Conservation (phyloP, 1,284 basidiomycete species). For the Cystobasidium pallidum region DNA sequence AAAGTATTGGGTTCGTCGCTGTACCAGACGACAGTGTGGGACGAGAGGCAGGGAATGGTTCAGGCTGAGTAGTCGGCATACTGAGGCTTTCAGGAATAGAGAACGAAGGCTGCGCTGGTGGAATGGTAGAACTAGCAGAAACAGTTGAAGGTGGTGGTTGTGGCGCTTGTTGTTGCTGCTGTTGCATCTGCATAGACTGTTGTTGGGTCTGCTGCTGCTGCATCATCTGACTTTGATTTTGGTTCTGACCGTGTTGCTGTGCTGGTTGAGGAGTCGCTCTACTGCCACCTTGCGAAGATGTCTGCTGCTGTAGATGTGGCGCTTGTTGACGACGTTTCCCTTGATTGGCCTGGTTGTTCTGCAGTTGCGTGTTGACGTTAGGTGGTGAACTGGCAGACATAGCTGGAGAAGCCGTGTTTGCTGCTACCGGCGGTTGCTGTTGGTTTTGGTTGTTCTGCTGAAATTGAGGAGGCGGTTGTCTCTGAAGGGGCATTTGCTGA, state of each 20-base stretch:
- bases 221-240: too few species aligned
- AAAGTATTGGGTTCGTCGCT: constrained; percentile 48
- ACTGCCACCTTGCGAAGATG: constrained; percentile 8
- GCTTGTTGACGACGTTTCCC: constrained; percentile 12
- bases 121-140: constrained; percentile 1
- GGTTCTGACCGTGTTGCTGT: constrained; percentile 32
- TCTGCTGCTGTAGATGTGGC: constrained; percentile 9
- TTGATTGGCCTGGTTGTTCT: constrained; percentile 29
- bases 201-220: constrained; percentile 4
- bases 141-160: neutral
- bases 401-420: constrained; percentile 26
- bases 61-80: constrained; percentile 30
- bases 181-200: constrained; percentile 7
- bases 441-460: constrained; percentile 16
- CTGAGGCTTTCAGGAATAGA: constrained; percentile 12
- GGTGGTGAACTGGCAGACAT: constrained; percentile 29
- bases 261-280: constrained; percentile 1
- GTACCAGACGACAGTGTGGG: constrained; percentile 51
- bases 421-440: constrained; percentile 2
- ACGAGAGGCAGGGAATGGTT: constrained; percentile 43
- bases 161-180: constrained; percentile 8
- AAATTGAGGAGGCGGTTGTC: neutral
- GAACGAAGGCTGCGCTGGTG: constrained; percentile 18
- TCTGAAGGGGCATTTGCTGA: too few species aligned
- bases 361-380: constrained; percentile 4